Conservation (phyloP, 2,329 filamentous ascomycete species). For the Fusarium gaditjirri region DNA sequence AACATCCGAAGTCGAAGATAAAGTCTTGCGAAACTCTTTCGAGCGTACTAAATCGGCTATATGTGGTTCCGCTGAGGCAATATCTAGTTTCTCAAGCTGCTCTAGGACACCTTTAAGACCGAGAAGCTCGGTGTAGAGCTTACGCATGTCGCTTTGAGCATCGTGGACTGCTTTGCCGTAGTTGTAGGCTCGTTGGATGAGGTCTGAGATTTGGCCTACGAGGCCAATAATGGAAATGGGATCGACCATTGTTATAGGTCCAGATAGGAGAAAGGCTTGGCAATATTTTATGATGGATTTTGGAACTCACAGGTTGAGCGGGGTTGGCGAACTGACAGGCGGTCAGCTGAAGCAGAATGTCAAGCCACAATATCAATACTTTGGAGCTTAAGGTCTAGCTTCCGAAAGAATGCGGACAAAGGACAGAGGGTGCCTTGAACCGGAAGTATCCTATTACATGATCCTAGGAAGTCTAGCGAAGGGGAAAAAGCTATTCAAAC, state of each 20-base stretch:
- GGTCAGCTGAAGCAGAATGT: background rate
- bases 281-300: background rate
- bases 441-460: no score
- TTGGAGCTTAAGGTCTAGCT: fast-evolving
- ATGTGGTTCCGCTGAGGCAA: fast-evolving
- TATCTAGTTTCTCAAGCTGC: fast-evolving
- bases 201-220: background rate
- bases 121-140: background rate
- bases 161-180: background rate
- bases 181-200: background rate
- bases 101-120: fast-evolving
- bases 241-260: background rate
- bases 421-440: no score
- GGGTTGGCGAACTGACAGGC: background rate
- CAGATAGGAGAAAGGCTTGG: fast-evolving
- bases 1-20: background rate
- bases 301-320: fast-evolving
- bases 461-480: no score
- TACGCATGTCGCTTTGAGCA: background rate
- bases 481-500: no score
- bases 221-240: background rate
- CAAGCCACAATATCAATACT: background rate
- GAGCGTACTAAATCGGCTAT: background rate
- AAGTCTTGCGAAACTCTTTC: fast-evolving
- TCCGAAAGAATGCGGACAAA: background rate